Evolutionary conservation across 768 basidiomycete species (phyloP).

Genomic region (Ramaria sp.): DNA sequence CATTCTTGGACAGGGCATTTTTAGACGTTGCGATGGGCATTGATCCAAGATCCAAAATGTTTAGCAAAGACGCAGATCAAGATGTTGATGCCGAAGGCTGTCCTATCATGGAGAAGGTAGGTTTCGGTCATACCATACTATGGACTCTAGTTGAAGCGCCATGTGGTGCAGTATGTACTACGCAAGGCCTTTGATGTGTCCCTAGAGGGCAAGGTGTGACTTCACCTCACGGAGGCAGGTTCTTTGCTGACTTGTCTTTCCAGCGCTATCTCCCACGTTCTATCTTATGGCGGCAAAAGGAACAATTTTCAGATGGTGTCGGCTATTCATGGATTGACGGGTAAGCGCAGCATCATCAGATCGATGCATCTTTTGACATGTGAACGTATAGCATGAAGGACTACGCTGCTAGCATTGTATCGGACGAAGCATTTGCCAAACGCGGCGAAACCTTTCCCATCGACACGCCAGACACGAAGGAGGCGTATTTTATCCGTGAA

Average conservation of each 20-base stretch:
- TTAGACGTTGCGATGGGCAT: conserved; percentile 89
- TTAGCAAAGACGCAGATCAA: conserved; percentile 68
- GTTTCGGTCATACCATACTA: background rate
- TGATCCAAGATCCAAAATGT: conserved; percentile 80
- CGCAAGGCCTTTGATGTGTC: conserved; percentile 91
- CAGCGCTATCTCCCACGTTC: conserved; percentile 88
- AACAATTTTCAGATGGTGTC: conserved; percentile 98
- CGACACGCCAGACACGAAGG: conserved; percentile 89
- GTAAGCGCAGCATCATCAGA: conserved; percentile 26
- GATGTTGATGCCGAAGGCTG: conserved; percentile 73
- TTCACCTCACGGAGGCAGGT: background rate
- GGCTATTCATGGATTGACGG: conserved; percentile 99
- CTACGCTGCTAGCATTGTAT: conserved; percentile 61
- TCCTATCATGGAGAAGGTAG: conserved; percentile 93
- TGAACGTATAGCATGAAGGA: conserved; percentile 64
- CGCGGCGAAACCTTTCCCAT: conserved; percentile 64
- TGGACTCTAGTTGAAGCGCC: conserved; percentile 6
- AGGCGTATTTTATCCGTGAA: conserved; percentile 88
- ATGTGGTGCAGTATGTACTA: conserved; percentile 63
- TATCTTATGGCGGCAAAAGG: conserved; percentile 98
- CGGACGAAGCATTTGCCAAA: conserved; percentile 72
- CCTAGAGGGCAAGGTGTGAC: conserved; percentile 58
- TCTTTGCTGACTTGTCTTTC: background rate
- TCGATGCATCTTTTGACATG: background rate
- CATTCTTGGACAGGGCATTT: conserved; percentile 96